Evolutionary conservation across 345 rosid genomes (phyloP).

Genomic region (Eucalyptus pumila): DNA sequence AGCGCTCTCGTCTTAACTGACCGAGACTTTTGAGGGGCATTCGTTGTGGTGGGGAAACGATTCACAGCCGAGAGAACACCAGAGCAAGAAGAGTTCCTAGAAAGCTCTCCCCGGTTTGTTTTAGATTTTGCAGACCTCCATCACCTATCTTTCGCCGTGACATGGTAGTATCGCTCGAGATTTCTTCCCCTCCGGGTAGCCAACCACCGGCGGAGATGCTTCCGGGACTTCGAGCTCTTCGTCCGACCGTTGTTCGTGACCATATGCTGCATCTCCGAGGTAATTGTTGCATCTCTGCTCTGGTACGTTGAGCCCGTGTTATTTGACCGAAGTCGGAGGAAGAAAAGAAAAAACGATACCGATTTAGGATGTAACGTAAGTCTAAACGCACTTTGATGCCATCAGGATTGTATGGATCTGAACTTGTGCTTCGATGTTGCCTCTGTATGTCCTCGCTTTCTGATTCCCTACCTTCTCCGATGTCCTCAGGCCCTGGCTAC

Average conservation of each 20-base stretch:
- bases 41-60: too few species aligned
- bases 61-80: too few species aligned
- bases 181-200: background rate
- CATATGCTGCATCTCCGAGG: background rate
- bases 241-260: background rate
- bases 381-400: background rate
- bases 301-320: background rate
- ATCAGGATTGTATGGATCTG: background rate
- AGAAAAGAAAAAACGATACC: background rate
- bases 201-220: background rate
- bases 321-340: background rate
- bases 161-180: background rate
- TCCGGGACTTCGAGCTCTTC: background rate
- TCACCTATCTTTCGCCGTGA: too few species aligned
- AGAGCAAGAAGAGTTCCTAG: too few species aligned
- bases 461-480: too few species aligned
- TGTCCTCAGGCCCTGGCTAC: too few species aligned
- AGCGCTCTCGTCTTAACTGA: too few species aligned
- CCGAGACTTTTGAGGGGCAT: too few species aligned
- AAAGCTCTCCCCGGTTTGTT: too few species aligned
- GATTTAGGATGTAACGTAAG: background rate
- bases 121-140: too few species aligned
- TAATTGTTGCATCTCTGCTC: background rate
- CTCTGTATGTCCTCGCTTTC: too few species aligned
- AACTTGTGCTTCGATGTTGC: too few species aligned